Evolutionary conservation across 1,284 basidiomycete genomes (phyloP), one percentile per base, ranked within the genome.

Genomic region (Gastroboletus turbinatus): DNA sequence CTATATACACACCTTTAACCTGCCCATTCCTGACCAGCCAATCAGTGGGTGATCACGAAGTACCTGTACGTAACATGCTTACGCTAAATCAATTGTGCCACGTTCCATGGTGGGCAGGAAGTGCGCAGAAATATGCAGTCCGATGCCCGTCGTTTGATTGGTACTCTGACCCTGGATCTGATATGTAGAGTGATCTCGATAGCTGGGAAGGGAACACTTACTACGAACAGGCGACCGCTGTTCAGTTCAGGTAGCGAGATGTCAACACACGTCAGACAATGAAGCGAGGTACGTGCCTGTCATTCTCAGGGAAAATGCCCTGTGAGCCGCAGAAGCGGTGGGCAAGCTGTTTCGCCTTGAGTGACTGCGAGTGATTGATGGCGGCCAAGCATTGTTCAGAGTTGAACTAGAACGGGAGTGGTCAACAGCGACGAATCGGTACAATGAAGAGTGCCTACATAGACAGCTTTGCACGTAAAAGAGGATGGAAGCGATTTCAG

Each of bases 101-200:
- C 96, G 84, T 73, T 99, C 96, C 3, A 98, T 94, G 0, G 96
- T 98, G 0, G 95, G 94, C 56, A 98, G 95, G 71, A 98, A 98
- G 14, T 95, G 81, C 3, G 91, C 88, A 5, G 93, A 86, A 68
- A 98, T 82, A 65, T 96, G 94, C 0, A 94, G 91, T 7, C 90
- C 92, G 43, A 97, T 85, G 35, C 96, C 94, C 1, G 95, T 97
- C 2, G 94, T 97, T 73, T 99, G 96, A 17, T 82, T 87, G 8
- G 93, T 95, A n/a, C 87, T 82, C 69, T 92, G 90, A 11, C 89
- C 91, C 87, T 83, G 23, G 9, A 46, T 17, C 46, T 2, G 4
- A 30, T n/a, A 21, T 49, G 17, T 39, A 45, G 7, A 38, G 3
- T 4, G 3, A 17, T 3, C 4, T 30, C 7, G 21, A 35, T 7